phyloP scores from a whole-genome alignment of 768 basidiomycete species.

The Phanerochaete sordida region DNA sequence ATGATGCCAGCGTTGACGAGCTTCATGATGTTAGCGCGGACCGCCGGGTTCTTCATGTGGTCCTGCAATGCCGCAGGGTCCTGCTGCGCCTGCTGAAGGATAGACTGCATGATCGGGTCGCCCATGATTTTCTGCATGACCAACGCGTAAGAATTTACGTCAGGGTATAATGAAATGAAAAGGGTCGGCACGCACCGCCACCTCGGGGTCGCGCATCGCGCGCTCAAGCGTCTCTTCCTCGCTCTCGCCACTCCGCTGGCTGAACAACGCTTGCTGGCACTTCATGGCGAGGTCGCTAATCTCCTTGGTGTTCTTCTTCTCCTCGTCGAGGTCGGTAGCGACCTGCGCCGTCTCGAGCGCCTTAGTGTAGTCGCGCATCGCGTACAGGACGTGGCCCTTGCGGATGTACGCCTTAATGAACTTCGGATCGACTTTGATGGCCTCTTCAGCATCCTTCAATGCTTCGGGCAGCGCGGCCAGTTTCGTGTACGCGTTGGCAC shows the following conservation, averaged over 20 bases:
- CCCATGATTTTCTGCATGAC: conserved; percentile 67
- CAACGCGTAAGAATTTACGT: not conserved
- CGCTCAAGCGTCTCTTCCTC: conserved; percentile 91
- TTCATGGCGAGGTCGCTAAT: conserved; percentile 80
- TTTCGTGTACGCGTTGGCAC: conserved; percentile 97
- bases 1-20: conserved; percentile 92
- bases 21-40: conserved; percentile 82
- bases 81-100: conserved; percentile 89
- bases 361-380: conserved; percentile 90
- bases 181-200: conserved; percentile 60
- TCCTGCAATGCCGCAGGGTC: conserved; percentile 89
- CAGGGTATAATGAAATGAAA: not conserved
- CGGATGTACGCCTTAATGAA: conserved; percentile 98
- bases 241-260: conserved; percentile 76
- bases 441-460: conserved; percentile 91
- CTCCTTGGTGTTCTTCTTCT: conserved; percentile 78
- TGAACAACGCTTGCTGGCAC: conserved; percentile 73
- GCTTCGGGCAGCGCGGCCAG: conserved; percentile 92
- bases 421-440: conserved; percentile 84
- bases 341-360: conserved; percentile 81
- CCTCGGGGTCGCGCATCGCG: conserved; percentile 97
- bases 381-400: conserved; percentile 78
- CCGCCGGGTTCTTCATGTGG: conserved; percentile 91
- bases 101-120: conserved; percentile 92
- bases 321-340: conserved; percentile 75